phyloP scores from a whole-genome alignment of 78 protist species.

The Diacronema lutheri region DNA sequence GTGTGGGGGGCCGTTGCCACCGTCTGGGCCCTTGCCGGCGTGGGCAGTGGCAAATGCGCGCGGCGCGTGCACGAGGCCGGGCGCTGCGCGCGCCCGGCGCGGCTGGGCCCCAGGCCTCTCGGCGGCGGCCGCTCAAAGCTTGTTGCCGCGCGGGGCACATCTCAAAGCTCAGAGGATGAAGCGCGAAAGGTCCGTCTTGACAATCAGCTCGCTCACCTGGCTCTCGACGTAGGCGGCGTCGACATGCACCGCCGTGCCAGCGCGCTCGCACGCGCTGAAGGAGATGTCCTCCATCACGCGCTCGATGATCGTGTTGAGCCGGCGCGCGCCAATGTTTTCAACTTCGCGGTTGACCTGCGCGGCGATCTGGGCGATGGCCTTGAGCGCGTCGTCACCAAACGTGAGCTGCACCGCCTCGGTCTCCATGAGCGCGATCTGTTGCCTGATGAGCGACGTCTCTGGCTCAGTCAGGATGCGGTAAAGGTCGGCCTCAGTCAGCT shows the following conservation, averaged over 20 bases:
- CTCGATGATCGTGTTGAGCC: conserved; percentile 69
- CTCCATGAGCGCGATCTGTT: conserved; percentile 67
- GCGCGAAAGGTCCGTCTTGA: conserved; percentile 11
- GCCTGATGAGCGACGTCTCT: conserved; percentile 73
- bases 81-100: too few species aligned
- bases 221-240: background rate
- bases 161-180: background rate
- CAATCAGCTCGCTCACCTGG: background rate
- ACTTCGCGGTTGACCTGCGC: conserved; percentile 64
- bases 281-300: conserved; percentile 13
- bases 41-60: too few species aligned
- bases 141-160: too few species aligned
- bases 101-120: too few species aligned
- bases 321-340: conserved; percentile 87
- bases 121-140: too few species aligned
- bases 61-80: too few species aligned
- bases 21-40: too few species aligned
- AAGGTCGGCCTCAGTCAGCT: conserved; percentile 72
- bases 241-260: background rate
- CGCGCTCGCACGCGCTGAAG: background rate
- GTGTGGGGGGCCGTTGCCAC: too few species aligned
- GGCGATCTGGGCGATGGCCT: conserved; percentile 59
- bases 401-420: conserved; percentile 58
- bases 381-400: conserved; percentile 71
- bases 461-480: conserved; percentile 81